phyloP scores from a whole-genome alignment of 495 filamentous ascomycete genomes.

The Podospora appendiculata region DNA sequence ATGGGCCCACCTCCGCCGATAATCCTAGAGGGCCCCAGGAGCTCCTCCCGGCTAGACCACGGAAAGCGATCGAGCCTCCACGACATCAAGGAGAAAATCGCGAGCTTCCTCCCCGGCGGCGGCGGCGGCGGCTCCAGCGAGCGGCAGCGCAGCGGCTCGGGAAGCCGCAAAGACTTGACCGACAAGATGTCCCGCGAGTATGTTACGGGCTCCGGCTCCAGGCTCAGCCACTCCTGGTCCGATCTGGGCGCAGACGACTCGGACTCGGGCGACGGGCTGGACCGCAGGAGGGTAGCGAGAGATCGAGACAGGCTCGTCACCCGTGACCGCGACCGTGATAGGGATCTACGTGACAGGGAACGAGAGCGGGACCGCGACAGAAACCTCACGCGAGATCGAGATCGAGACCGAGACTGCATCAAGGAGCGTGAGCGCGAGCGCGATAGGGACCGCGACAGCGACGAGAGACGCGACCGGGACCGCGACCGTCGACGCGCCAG shows the following conservation, averaged over 20 bases:
- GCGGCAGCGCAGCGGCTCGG: conserved; percentile 14
- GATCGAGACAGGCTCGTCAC: not conserved
- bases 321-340: not conserved
- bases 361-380: conserved; percentile 5
- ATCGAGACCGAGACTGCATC: conserved; percentile 11
- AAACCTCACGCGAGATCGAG: not conserved
- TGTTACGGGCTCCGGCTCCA: conserved; percentile 4
- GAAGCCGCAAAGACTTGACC: conserved; percentile 8
- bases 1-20: not conserved
- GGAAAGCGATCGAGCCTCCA: conserved; percentile 13
- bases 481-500: not conserved
- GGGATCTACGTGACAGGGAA: conserved; percentile 1
- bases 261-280: not conserved
- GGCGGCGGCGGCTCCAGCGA: conserved; percentile 4
- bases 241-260: conserved; percentile 7
- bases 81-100: not conserved
- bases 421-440: conserved; percentile 14
- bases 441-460: conserved; percentile 12
- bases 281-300: conserved; percentile 3
- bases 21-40: not conserved
- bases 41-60: not conserved
- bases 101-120: conserved; percentile 13
- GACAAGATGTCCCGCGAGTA: no score
- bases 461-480: not conserved
- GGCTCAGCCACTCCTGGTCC: conserved; percentile 15